Evolutionary conservation across 1,139 yeast species (phyloP), one percentile per base, ranked within the genome.

Genomic region (Yamadazyma friedrichii): DNA sequence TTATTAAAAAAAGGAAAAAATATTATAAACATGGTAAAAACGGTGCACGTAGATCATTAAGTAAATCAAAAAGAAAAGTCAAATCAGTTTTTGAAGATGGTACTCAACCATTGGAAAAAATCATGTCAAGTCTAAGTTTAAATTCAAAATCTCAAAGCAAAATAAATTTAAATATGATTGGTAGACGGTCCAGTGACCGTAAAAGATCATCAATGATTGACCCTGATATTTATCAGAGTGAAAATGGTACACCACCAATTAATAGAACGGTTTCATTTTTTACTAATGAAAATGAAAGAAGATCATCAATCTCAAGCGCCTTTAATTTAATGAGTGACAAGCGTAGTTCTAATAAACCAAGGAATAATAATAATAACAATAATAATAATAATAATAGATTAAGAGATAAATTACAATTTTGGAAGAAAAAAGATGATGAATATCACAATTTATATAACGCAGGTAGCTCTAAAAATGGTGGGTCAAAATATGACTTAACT

Each of bases 41-140:
- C 45, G 67, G 77, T 44, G 72, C 74, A 9, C 65, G 62, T 44
- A 67, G 63, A 42, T 67, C 70, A 15, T 52, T 78, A 12, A 65
- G 67, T 25, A 67, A 78, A 51, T 78, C 84, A 24, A 64, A 77
- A 43, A 59, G 63, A 38, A 76, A 82, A 38, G 82, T 82, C 33
- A 67, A 59, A 42, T 65, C 73, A 9, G 49, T 69, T 15, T 43
- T 43, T 17, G 49, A 49, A 17, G 51, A 47, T 15, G 56, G 59
- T 1, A 41, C 62, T 3, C 75, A 66, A 42, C 76, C 76, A 1
- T 52, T 70, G 27, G 78, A 71, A 45, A 56, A 64, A 43, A 70
- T 70, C 20, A 62, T 69, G 44, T 65, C 74, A 4, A 58, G 67
- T 15, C 57, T 71, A 35, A 70, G 76, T 51, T 50, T 70, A 22